phyloP scores from a whole-genome alignment of 371 early-diverging fungal species.

The Zychaea mexicana region DNA sequence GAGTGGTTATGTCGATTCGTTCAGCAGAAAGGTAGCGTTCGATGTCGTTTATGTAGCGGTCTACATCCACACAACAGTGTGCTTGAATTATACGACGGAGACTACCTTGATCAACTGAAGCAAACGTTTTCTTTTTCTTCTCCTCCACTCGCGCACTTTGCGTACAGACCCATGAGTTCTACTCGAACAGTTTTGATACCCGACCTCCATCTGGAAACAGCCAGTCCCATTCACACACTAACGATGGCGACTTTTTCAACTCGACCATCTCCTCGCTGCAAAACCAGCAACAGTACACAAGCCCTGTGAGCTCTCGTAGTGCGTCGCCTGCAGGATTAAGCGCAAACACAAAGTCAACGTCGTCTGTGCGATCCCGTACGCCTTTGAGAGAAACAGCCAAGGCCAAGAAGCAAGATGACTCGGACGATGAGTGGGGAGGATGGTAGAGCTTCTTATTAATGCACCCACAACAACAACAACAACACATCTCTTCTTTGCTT shows the following conservation, averaged over 20 bases:
- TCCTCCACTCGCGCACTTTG: no score
- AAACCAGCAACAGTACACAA: conserved; percentile 33
- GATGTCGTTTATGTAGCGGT: conserved; percentile 14
- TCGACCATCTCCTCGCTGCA: conserved; percentile 46
- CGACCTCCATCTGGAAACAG: conserved; percentile 18
- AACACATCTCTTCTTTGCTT: neutral
- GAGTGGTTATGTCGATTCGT: conserved; percentile 64
- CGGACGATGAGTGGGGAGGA: conserved; percentile 65
- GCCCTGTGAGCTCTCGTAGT: conserved; percentile 34
- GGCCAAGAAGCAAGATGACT: conserved; percentile 33
- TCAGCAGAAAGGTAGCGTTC: conserved; percentile 65
- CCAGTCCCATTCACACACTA: conserved; percentile 8
- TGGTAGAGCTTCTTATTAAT: no score
- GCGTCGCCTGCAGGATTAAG: conserved; percentile 33
- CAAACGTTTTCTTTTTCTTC: no score
- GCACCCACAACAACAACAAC: neutral
- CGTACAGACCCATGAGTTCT: conserved; percentile 21
- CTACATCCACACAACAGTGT: conserved; percentile 1
- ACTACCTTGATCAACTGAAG: no score
- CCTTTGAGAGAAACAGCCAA: conserved; percentile 32
- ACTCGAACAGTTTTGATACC: conserved; percentile 18
- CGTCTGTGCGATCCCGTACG: conserved; percentile 37
- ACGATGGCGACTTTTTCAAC: conserved; percentile 51
- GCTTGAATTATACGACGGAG: neutral
- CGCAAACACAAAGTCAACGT: conserved; percentile 17